Evolutionary conservation across 306 rosid species (phyloP).

Genomic region (Gillenia trifoliata): DNA sequence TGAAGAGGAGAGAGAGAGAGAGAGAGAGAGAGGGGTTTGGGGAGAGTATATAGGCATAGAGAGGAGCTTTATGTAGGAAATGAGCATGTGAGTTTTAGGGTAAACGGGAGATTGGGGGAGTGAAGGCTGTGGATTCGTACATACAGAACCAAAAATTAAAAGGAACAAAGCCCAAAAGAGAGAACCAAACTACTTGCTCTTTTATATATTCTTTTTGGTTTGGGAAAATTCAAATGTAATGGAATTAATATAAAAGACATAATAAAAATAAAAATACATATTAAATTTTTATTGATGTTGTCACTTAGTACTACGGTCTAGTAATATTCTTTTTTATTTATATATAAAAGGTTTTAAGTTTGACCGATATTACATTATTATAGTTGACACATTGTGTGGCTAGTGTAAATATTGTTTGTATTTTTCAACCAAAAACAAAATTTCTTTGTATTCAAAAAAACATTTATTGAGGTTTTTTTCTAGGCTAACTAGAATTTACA

Average conservation of each 20-base stretch:
- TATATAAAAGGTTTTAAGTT: no score
- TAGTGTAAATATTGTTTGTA: neutral
- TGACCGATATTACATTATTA: no score
- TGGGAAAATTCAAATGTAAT: neutral
- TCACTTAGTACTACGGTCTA: neutral
- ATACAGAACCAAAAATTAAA: neutral
- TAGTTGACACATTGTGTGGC: no score
- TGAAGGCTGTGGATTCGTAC: slow-evolving; percentile 7
- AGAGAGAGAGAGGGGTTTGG: neutral
- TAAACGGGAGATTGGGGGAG: slow-evolving; percentile 18
- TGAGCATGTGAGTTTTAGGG: slow-evolving; percentile 49
- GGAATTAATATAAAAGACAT: neutral
- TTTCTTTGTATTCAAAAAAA: no score
- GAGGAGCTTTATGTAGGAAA: slow-evolving; percentile 42
- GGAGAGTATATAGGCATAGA: slow-evolving; percentile 18
- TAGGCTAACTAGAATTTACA: no score
- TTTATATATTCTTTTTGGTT: neutral
- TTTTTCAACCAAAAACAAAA: no score
- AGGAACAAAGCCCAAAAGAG: neutral
- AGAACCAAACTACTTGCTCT: neutral
- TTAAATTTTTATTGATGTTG: neutral
- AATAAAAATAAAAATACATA: neutral
- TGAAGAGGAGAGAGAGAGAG: slow-evolving; percentile 3
- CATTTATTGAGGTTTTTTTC: no score
- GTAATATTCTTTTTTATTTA: no score